Evolutionary conservation across 495 filamentous ascomycete genomes (phyloP).

Genomic region (Penicillium verhagenii): DNA sequence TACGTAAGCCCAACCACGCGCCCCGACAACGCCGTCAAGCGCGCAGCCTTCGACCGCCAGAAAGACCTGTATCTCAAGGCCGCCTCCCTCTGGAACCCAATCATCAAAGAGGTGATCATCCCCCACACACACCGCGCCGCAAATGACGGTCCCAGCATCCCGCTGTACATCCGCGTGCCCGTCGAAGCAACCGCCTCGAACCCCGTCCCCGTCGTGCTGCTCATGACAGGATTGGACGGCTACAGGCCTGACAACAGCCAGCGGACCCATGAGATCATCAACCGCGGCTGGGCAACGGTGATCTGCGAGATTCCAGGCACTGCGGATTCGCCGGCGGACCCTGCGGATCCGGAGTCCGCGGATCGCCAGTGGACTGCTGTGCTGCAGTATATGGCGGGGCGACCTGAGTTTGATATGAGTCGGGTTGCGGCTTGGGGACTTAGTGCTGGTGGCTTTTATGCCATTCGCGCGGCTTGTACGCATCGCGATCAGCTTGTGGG

Average conservation of each 20-base stretch:
- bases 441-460: conserved; percentile 76
- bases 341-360: conserved; percentile 48
- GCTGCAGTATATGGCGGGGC: conserved; percentile 61
- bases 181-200: conserved; percentile 32
- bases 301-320: conserved; percentile 78
- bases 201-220: conserved; percentile 59
- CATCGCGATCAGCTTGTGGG: conserved; percentile 59
- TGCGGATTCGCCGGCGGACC: conserved; percentile 71
- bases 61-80: conserved; percentile 65
- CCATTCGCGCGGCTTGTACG: conserved; percentile 69
- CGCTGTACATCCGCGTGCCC: conserved; percentile 64
- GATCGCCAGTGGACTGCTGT: conserved; percentile 57
- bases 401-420: conserved; percentile 59
- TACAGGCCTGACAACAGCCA: conserved; percentile 77
- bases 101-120: conserved; percentile 59
- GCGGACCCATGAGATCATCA: conserved; percentile 63
- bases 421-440: conserved; percentile 70
- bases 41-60: conserved; percentile 63
- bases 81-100: conserved; percentile 50
- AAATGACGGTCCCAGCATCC: conserved; percentile 56
- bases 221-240: conserved; percentile 76
- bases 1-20: conserved; percentile 51
- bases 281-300: conserved; percentile 59
- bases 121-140: conserved; percentile 52
- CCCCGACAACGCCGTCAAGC: conserved; percentile 45